Evolutionary conservation across 1,284 basidiomycete species (phyloP), one percentile per base, ranked within the genome.

Genomic region (Xerocomus minutiporus): DNA sequence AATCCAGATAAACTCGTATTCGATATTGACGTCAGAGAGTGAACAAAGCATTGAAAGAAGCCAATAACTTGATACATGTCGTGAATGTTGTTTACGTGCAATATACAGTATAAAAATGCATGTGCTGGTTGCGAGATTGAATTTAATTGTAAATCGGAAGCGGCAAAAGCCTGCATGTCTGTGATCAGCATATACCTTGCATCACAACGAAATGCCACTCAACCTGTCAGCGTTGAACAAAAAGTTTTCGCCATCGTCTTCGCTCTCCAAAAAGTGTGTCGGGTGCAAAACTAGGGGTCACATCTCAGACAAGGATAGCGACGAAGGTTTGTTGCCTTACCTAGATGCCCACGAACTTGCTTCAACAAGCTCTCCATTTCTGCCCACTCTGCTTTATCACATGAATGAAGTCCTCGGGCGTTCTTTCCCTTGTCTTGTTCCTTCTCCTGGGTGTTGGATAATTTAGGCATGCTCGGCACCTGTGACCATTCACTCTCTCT

Each of bases 231-330:
- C 82, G 65, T 91, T 91, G 73, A 94, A 95, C 58, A 97, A 73
- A 76, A 97, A 96, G 67, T 95, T 93, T 61, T 92, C 87, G 3
- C 84, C 82, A 4, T 83, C 76, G 67, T 93, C 91, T 69, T 94
- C 92, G 15, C 83, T 88, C 71, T 94, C 92, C 51, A 96, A 64
- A 73, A 95, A 94, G 4, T 84, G 82, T 25, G 78, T 90, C 0
- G 93, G 85, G 68, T 90, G 91, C 23, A 91, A 54, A 20, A 95
- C 93, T 91, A 56, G 46, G 2, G 11, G 12, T 31, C 15, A 44
- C 5, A 17, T 43, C 3, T 49, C 8, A 54, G 49, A 29, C 17
- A 12, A 8, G 42, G 8, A 32, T 32, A 42, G 29, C 39, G 36
- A 29, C 0, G n/a, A n/a, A 15, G 32, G 5, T 26, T 36, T 9